Base-by-base conservation (phyloP, 148 eudicot genomes). In the Polygonum aviculare region DNA sequence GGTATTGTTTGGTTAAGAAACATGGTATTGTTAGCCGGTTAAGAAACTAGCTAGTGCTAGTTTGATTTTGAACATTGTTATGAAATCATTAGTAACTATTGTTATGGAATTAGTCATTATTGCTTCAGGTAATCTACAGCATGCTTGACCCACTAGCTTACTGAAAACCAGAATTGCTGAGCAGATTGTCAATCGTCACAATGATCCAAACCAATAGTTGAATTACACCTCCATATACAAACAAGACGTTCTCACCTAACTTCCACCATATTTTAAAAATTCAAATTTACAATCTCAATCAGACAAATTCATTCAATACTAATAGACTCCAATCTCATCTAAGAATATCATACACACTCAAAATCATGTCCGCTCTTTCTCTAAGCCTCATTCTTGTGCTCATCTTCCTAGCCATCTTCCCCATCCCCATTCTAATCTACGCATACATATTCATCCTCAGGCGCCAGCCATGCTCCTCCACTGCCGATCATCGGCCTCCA, bases 401-500 rank as follows among this genome's bases (percentile, higher is more conserved):
- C 6, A 52, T 77, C 41, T 5, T 62, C 38, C 0, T 62, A 36
- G 77, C 59, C 14, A 36, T 81, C 19, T 12, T 84, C 12, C 31
- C 14, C 36, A 8, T 79, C 12, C 19, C 14, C 36, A 8, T 79
- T 12, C 2, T 84, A 1, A 59, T 79, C 22, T 84, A 84, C 77
- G 73, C 75, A n/a, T 19, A 71, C 77, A 26, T 26, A 26, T 81
- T 77, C 78, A 76, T 84, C 78, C 74, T 72, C 35, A 10, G 69
- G 12, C 75, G 84, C 75, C 84, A 11, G 18, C 72, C 44, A 74
- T 3, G 14, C 10, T n/a, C 76, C 2, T 16, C 62, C 7, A 1
- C 77, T 31, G 12, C 77, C 15, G 35, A 18, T 8, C 41, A 14
- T 19, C 14, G 39, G 69, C 69, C 4, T 31, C 36, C 78, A 19